Conservation (phyloP, 1,139 yeast species). For the Diutina scorzettiae region DNA sequence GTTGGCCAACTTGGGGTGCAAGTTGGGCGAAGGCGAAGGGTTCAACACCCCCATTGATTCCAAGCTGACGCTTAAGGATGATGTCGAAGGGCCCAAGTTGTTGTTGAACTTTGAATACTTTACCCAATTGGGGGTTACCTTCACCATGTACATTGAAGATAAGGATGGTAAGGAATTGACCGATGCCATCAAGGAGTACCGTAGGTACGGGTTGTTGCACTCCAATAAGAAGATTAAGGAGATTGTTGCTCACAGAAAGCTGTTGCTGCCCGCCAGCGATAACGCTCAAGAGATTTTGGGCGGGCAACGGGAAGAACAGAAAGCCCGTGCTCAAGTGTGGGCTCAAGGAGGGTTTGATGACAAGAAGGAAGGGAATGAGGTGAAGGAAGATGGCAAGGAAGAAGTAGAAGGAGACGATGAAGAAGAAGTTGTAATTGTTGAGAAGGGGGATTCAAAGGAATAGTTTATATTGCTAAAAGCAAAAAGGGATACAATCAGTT, state of each 20-base stretch:
- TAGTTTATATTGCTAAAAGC: not conserved
- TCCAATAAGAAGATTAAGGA: slow-evolving; percentile 31
- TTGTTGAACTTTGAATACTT: slow-evolving; percentile 42
- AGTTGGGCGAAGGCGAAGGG: slow-evolving; percentile 70
- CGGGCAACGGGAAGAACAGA: not conserved
- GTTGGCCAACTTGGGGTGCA: slow-evolving; percentile 50
- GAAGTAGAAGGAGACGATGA: not conserved
- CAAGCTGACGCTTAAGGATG: slow-evolving; percentile 18
- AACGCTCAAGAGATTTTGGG: not conserved
- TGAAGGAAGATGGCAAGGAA: not conserved
- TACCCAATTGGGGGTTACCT: slow-evolving; percentile 35
- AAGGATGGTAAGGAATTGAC: slow-evolving; percentile 22
- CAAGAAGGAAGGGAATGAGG: too few species aligned
- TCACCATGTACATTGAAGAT: slow-evolving; percentile 25
- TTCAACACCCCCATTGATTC: slow-evolving; percentile 46
- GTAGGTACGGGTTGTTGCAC: slow-evolving; percentile 51
- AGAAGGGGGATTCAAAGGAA: not conserved
- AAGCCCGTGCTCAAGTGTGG: not conserved
- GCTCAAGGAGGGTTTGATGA: slow-evolving; percentile 1
- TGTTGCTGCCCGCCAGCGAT: slow-evolving; percentile 4
- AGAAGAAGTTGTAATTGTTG: not conserved
- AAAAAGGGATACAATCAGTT: too few species aligned
- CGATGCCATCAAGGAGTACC: slow-evolving; percentile 38
- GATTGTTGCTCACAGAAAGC: slow-evolving; percentile 3
- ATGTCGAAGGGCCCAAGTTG: slow-evolving; percentile 21